Base-by-base conservation (phyloP, 2,329 filamentous ascomycete genomes). In the Phaeosphaeria sp. region DNA sequence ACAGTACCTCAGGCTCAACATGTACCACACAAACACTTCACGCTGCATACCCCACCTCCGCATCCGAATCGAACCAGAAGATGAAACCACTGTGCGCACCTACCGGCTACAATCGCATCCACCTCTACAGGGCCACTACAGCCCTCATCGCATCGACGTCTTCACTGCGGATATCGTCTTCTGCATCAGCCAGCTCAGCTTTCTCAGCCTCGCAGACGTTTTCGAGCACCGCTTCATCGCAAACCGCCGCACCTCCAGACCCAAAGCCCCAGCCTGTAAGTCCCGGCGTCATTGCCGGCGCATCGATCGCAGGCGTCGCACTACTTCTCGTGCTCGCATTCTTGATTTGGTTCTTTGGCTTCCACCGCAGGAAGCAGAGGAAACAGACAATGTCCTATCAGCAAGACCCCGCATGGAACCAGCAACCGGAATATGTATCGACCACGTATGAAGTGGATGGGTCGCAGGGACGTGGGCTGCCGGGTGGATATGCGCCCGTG, bases 311-410 rank as follows among this genome's bases (percentile, higher is more conserved):
- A 0, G 48, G 48, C 11, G 18, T 50, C 13, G 48, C 48, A 17
- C 18, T 50, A 17, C 48, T 50, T 11, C 20, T 50, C 4, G 48
- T 50, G 4, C 13, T 50, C 21, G 27, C 50, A 13, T 46, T 52
- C 39, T 22, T 46, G 13, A 17, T 52, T 2, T 52, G 39, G 36
- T 50, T 41, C 39, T 56, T 49, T 18, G 33, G 48, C 46, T 50
- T 62, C 51, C 33, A 63, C 39, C 33, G 62, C 50, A 65, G 62
- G 51, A 62, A 57, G 43, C 10, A 23, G 17, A 46, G 18, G 15
- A 39, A 39, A n/a, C 36, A 39, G 36, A 17, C 4, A 6, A 39
- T 39, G 36, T 4, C 36, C 5, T 39, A 39, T n/a, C 15, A 39
- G 36, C 36, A 39, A 3, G 1, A 2, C 2, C 15, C 36, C 3